Percentiles rank a stretch among this genome's conserved stretches.
These are phyloP conservation scores for Auriscalpium microsporum DNA, from an alignment of 768 basidiomycete genomes.

Conservation along the genomic window DNA sequence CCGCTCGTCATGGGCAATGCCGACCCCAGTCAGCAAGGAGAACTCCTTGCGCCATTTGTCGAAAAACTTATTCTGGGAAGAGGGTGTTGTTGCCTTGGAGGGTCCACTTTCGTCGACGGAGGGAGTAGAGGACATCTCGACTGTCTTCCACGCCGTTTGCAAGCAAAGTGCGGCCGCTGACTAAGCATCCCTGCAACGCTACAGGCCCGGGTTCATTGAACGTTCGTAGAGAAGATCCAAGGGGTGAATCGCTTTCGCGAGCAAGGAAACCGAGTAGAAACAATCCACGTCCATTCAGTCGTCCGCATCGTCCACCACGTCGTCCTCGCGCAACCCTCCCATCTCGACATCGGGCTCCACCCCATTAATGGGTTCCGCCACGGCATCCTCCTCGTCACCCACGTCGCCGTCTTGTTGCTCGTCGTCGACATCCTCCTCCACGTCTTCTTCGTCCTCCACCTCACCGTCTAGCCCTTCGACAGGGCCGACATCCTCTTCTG, in stretches of 20 bases:
- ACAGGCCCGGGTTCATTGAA: too few relatives aligned
- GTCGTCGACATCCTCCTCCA: slow-evolving; percentile 18
- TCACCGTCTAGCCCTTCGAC: slow-evolving; percentile 5
- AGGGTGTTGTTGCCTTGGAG: slow-evolving; percentile 17
- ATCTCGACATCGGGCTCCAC: slow-evolving; percentile 24
- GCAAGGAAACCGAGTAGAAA: too few relatives aligned
- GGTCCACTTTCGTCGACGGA: slow-evolving; percentile 12
- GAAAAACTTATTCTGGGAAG: slow-evolving; percentile 27
- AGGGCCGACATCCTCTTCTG: not conserved
- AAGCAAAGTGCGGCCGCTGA: too few relatives aligned
- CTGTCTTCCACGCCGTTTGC: too few relatives aligned
- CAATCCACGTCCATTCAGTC: too few relatives aligned
- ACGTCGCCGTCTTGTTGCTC: slow-evolving; percentile 22
- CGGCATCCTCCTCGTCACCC: slow-evolving; percentile 28
- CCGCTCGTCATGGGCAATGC: slow-evolving; percentile 37
- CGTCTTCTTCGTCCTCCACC: slow-evolving; percentile 12
- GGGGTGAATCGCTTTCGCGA: too few relatives aligned
- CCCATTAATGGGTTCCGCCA: slow-evolving; percentile 19
- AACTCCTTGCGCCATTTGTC: slow-evolving; percentile 45
- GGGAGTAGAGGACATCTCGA: not conserved
- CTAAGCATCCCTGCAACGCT: too few relatives aligned
- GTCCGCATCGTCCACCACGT: not conserved
- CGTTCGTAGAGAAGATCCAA: too few relatives aligned
- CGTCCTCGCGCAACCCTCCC: not conserved
- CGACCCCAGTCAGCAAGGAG: slow-evolving; percentile 42